Base-by-base conservation (phyloP, 371 early-diverging fungal genomes). In the Mortierella polycephala region DNA sequence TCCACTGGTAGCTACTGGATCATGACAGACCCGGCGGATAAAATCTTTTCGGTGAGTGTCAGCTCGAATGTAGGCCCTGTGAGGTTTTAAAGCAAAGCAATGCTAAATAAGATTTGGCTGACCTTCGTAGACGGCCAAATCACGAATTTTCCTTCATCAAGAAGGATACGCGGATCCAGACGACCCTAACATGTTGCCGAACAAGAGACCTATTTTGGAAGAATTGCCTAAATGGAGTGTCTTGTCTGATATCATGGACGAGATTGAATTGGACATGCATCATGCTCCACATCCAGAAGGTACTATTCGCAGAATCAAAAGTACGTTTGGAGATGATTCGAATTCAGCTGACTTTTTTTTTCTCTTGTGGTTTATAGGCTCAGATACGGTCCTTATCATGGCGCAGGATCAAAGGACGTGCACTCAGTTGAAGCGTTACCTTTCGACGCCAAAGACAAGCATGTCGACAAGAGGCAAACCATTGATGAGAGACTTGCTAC, bases 141-240 rank as follows among this genome's bases (percentile, higher is more conserved):
- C 88, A 45, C 82, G 95, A 12, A 90, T 93, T 6, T 93, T 87
- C 83, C 57, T 85, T 37, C 72, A 69, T n/a, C 75, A 72, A 41
- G 58, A 57, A 10, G 83, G 83, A 46, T 69, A 81, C 10, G 64
- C 46, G 2, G 86, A 87, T 68, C 69, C 81, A 8, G 88, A 71
- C n/a, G 71, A 81, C n/a, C 67, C 69, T 41, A 59, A 69, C 12
- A 69, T 93, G 20, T 93, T 95, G 0, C 85, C 87, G 0, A 82
- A 85, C 20, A 85, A 93, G 49, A 83, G 86, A 55, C 89, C 95
- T 0, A 88, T 91, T 12, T 73, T 97, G 37, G 98, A 98, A 72
- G 96, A 94, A 54, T 91, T 91, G 30, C 98, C 98, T 3, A 98
- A 98, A 80, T 98, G 97, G 95, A 73, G 76, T n/a, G 83, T 91